Evolutionary conservation across 2,329 filamentous ascomycete genomes (phyloP).

Genomic region (Pseudogymnoascus destructans): DNA sequence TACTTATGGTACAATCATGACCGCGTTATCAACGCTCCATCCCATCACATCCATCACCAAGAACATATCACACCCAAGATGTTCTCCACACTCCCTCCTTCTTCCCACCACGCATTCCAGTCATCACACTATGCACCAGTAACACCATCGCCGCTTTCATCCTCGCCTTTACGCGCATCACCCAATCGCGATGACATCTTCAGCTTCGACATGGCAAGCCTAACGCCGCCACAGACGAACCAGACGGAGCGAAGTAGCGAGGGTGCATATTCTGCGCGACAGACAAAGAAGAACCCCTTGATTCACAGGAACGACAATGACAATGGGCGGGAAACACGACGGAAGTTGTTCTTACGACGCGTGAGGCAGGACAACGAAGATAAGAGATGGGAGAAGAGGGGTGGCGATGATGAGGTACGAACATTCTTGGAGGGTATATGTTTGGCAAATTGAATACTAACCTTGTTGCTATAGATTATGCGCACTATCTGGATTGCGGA

Average conservation of each 20-base stretch:
- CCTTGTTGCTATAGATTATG: slow-evolving; percentile 24
- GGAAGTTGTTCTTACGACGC: slow-evolving; percentile 56
- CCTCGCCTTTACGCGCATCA: slow-evolving; percentile 42
- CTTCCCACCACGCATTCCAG: slow-evolving; percentile 12
- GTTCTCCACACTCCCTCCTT: slow-evolving; percentile 20
- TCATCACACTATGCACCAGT: slow-evolving; percentile 27
- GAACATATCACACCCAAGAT: slow-evolving; percentile 29
- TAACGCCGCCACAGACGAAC: background rate
- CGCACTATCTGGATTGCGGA: slow-evolving; percentile 29
- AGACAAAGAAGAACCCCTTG: slow-evolving; percentile 46
- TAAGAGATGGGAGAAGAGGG: slow-evolving; percentile 43
- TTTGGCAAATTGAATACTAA: background rate
- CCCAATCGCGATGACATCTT: slow-evolving; percentile 25
- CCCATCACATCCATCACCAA: slow-evolving; percentile 27
- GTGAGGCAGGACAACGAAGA: slow-evolving; percentile 49
- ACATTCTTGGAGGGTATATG: background rate
- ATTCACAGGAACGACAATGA: slow-evolving; percentile 41
- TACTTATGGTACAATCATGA: slow-evolving; percentile 30
- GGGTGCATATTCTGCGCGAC: background rate
- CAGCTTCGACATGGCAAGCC: background rate
- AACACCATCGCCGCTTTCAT: slow-evolving; percentile 44
- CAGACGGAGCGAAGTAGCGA: background rate
- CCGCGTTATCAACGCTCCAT: slow-evolving; percentile 35
- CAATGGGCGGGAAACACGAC: slow-evolving; percentile 47
- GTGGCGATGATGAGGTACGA: slow-evolving; percentile 47